Percentiles rank a stretch among this genome's conserved stretches.
Evolutionary conservation across 768 basidiomycete species (phyloP).

Genomic region (Lenzites betulinus): DNA sequence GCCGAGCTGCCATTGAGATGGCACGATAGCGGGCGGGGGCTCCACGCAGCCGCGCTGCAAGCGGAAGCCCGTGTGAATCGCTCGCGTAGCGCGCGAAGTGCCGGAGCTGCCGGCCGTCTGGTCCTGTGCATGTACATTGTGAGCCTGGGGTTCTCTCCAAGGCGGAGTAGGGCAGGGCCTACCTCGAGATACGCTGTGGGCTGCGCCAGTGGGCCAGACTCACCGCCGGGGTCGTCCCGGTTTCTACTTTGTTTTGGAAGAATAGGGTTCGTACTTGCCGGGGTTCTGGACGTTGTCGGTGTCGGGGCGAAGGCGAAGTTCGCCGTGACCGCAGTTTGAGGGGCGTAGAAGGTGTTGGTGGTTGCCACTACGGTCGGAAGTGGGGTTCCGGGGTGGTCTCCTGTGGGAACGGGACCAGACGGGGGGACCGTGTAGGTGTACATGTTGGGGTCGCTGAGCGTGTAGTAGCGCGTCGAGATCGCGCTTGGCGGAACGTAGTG

Average conservation of each 20-base stretch:
- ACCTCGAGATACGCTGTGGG: constrained; percentile 17
- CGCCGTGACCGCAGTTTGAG: background rate
- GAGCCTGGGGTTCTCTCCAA: constrained; percentile 15
- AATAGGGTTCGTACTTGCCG: constrained; percentile 9
- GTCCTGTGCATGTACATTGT: background rate
- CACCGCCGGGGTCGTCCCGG: constrained; percentile 25
- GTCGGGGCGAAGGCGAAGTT: background rate
- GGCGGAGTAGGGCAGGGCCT: constrained; percentile 17
- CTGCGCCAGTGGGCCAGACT: constrained; percentile 15
- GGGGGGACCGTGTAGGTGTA: too few species aligned
- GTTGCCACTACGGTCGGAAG: background rate
- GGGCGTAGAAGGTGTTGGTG: background rate
- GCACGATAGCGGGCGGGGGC: background rate
- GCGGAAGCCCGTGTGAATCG: background rate
- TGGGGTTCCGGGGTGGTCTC: background rate
- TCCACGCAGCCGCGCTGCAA: background rate
- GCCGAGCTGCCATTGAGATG: constrained; percentile 11
- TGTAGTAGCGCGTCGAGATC: constrained; percentile 14
- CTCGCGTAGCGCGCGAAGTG: background rate
- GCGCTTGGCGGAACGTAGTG: constrained; percentile 15
- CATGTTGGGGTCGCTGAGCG: constrained; percentile 12
- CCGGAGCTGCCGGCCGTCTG: background rate
- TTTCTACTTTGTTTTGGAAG: constrained; percentile 26
- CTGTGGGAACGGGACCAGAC: background rate
- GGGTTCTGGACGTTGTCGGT: background rate